A percentile compares a stretch with the other conserved stretches of the same genome.
phyloP scores from a whole-genome alignment of 2,329 filamentous ascomycete genomes.

The Triangularia setosa region DNA sequence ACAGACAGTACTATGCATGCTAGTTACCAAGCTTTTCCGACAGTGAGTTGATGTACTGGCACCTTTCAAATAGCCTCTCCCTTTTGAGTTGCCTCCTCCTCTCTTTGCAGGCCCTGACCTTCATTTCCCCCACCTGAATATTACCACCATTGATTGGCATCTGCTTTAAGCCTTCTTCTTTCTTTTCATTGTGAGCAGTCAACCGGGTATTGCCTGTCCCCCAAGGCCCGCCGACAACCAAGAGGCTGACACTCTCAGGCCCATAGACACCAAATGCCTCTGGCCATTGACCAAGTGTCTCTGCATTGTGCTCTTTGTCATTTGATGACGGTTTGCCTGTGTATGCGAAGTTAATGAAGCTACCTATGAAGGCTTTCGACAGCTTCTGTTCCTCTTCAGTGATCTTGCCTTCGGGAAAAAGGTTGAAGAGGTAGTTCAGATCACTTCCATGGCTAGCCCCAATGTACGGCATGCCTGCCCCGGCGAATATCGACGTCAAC shows the following conservation, averaged over 20 bases:
- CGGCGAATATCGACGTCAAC: slow-evolving; percentile 25
- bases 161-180: neutral
- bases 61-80: slow-evolving; percentile 24
- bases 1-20: too few relatives aligned
- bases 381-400: slow-evolving; percentile 19
- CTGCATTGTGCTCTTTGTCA: neutral
- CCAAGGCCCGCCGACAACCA: slow-evolving; percentile 25
- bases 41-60: slow-evolving; percentile 23
- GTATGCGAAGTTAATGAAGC: slow-evolving; percentile 28
- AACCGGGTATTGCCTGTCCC: slow-evolving; percentile 19
- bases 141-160: slow-evolving; percentile 13
- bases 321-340: slow-evolving; percentile 19
- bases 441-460: slow-evolving; percentile 28
- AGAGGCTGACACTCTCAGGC: slow-evolving; percentile 9
- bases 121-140: slow-evolving; percentile 22
- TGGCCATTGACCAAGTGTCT: slow-evolving; percentile 16
- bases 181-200: neutral
- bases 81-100: slow-evolving; percentile 17
- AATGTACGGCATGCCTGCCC: slow-evolving; percentile 27
- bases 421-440: slow-evolving; percentile 25
- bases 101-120: neutral
- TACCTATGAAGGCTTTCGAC: slow-evolving; percentile 14
- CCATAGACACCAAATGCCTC: slow-evolving; percentile 21
- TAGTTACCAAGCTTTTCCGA: slow-evolving; percentile 23
- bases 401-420: slow-evolving; percentile 22